Evolutionary conservation across 768 basidiomycete genomes (phyloP), one percentile per base, ranked within the genome.

Genomic region (Leccinum disarticulatum): DNA sequence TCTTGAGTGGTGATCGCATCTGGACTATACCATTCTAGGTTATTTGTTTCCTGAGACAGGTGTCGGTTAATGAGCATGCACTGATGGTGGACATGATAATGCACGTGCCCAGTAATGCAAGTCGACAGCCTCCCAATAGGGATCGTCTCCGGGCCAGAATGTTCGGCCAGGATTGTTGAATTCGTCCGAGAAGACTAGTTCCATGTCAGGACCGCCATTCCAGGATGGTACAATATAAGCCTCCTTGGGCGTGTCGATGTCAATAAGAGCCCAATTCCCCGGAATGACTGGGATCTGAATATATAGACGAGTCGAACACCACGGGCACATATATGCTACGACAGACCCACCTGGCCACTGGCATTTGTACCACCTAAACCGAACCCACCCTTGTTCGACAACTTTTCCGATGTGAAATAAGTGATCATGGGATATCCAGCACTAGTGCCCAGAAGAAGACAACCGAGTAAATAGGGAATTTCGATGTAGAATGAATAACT

Each of bases 91-190:
- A 66, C 38, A 70, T 22, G 68, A 58, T 51, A 0, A 36, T 36
- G 35, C 6, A 67, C 76, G 60, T 47, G 77, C 76, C 73, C 77
- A 77, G 55, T 77, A 79, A 60, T 80, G 73, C 28, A 81, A 60
- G 64, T 80, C 70, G 19, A 62, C 76, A 0, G 79, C 88, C 68
- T 91, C 87, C 88, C 89, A 90, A 66, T 88, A 93, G 3, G 91
- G 91, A 70, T 93, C 91, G 63, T 93, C 90, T 6, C 89, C 89
- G 46, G 87, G 83, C 75, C 89, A 92, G 67, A 93, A 93, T 5
- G 87, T 81, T 61, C 91, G 78, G 4, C 90, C 89, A 22, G 87
- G 85, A 27, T 76, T 77, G 68, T 93, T 87, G 70, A 93, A 93
- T 69, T 93, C 91, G 73, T 93, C 91, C 4, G 85, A 87, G 70